These are phyloP conservation scores for Cladochytrium replicatum DNA, from an alignment of 192 early-diverging fungal species.

Conservation along the genomic window DNA sequence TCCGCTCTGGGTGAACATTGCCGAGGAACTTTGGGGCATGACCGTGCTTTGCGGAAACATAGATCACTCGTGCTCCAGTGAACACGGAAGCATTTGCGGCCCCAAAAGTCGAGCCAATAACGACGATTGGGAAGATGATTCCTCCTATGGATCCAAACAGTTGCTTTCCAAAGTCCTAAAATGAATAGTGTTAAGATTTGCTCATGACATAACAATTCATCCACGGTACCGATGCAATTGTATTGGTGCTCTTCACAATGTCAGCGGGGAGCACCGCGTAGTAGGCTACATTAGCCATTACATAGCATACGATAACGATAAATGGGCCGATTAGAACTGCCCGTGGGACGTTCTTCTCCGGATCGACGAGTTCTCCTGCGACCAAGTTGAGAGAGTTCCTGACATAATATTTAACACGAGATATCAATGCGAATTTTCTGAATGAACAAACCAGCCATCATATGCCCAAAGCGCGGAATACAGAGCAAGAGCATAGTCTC, in stretches of 20 bases:
- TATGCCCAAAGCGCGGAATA: conserved; percentile 53
- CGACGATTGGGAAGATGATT: conserved; percentile 59
- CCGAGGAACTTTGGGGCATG: conserved; percentile 62
- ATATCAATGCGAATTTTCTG: no score
- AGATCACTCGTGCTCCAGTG: conserved; percentile 58
- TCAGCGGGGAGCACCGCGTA: conserved; percentile 25
- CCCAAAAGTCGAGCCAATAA: conserved; percentile 63
- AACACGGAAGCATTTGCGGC: conserved; percentile 72
- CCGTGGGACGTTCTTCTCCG: conserved; percentile 29
- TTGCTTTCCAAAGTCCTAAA: conserved; percentile 59
- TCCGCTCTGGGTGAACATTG: conserved; percentile 39
- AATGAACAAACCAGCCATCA: conserved; percentile 44
- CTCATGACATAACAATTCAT: no score
- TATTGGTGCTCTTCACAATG: neutral
- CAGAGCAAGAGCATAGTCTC: conserved; percentile 64
- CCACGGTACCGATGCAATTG: conserved; percentile 5
- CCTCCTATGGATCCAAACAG: conserved; percentile 60
- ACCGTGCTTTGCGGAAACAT: conserved; percentile 52
- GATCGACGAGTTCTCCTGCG: conserved; percentile 37
- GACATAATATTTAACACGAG: no score
- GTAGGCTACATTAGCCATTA: conserved; percentile 35
- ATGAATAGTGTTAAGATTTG: no score
- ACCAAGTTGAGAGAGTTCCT: conserved; percentile 46
- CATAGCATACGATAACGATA: conserved; percentile 32
- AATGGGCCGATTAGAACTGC: conserved; percentile 27